Evolutionary conservation across 306 rosid genomes (phyloP), one percentile per base, ranked within the genome.

Genomic region (Hylodesmum podocarpum): DNA sequence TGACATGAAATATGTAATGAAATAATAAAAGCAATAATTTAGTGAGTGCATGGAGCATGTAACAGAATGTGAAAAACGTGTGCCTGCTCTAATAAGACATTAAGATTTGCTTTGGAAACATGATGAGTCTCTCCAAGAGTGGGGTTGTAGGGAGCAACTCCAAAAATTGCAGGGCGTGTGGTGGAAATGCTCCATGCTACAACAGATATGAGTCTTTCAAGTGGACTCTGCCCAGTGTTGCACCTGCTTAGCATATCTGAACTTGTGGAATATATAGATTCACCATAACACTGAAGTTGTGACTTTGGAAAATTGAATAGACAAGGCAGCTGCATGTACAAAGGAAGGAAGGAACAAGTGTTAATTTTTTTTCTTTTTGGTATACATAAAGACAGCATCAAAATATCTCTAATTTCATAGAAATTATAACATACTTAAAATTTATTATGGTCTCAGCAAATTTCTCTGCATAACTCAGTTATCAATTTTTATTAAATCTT

Each of bases 61-160:
- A 12, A 14, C 13, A 36, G 24, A 59, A 61, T 15, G 14, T 47
- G n/a, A 41, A 21, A 61, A 39, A 21, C 6, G 43, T 8, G 53
- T 54, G 86, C 97, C 93, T 92, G 93, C 69, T 92, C 93, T 15
- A 85, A 62, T 8, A 89, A 82, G 22, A 88, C 78, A 19, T 88
- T 87, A 54, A 89, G 83, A 53, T 44, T 65, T 54, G 86, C 89
- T 15, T 72, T 65, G 19, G 96, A 84, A 46, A 83, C 90, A 84
- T 92, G 93, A 78, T 92, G 93, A 1, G 93, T 92, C 82, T 92
- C 96, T 16, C 97, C 97, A 47, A 89, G 91, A 83, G 82, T 80
- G 36, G 97, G 91, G 57, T 91, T 91, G 72, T 69, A 89, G 18
- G 93, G 95, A 74, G 87, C 84, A 78, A 82, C 53, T 3, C 97